Evolutionary conservation across 2,329 filamentous ascomycete genomes (phyloP).

Genomic region (Fusarium pseudoanthophilum): DNA sequence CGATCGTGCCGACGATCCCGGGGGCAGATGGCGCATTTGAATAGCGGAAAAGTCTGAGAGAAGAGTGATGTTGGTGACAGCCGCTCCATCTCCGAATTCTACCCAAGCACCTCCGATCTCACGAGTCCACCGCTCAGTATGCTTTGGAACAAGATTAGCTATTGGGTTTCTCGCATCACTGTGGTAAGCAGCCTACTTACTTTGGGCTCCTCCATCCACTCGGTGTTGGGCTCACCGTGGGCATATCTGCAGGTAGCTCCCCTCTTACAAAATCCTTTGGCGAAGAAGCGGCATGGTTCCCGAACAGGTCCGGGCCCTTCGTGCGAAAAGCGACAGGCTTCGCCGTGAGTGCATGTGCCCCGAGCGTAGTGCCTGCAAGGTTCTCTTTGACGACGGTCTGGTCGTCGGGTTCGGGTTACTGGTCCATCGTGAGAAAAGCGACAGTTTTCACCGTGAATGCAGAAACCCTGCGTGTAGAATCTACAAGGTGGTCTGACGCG

Average conservation of each 20-base stretch:
- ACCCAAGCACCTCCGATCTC: conserved; percentile 44
- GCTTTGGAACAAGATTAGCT: neutral
- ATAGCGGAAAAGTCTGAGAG: conserved; percentile 52
- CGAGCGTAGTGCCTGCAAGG: neutral
- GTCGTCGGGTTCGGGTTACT: no score
- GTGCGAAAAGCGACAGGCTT: neutral
- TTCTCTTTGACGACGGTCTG: no score
- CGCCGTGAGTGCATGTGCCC: neutral
- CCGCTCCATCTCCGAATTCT: conserved; percentile 48
- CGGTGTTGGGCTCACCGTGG: neutral
- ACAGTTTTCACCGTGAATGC: neutral
- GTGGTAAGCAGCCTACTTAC: neutral
- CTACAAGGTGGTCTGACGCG: neutral
- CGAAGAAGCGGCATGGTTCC: neutral
- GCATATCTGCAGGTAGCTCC: neutral
- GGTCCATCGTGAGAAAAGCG: neutral
- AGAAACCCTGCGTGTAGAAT: neutral
- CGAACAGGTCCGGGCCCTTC: neutral
- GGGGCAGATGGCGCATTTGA: conserved; percentile 47
- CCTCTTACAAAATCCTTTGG: neutral
- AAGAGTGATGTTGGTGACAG: conserved; percentile 44
- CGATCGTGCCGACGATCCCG: conserved; percentile 14
- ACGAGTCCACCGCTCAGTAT: neutral
- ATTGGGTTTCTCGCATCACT: neutral
- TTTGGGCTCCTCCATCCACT: neutral